phyloP scores from a whole-genome alignment of 1,284 basidiomycete genomes.

The Ceratobasidium sp. region DNA sequence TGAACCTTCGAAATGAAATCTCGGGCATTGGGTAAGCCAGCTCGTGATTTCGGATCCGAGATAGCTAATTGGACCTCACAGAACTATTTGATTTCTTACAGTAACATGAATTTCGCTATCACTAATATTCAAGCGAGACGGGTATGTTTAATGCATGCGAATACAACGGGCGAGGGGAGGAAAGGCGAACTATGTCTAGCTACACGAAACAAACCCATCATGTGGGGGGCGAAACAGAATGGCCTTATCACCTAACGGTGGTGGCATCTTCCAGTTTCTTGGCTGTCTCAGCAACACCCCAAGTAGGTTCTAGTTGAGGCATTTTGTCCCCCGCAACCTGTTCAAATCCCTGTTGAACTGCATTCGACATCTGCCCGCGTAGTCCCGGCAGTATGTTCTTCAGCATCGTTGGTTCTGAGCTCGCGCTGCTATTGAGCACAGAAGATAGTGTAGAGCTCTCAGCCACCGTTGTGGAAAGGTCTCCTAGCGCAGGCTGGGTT shows the following conservation, averaged over 20 bases:
- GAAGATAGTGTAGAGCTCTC: conserved; percentile 19
- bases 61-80: no score
- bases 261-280: conserved; percentile 23
- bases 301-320: conserved; percentile 10
- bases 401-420: not conserved
- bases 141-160: not conserved
- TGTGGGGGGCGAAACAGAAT: not conserved
- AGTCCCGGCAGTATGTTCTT: conserved; percentile 10
- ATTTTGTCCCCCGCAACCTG: conserved; percentile 18
- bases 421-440: not conserved
- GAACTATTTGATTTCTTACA: no score
- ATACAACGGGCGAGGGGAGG: no score
- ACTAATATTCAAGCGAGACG: not conserved
- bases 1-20: no score
- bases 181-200: no score
- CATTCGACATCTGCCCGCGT: conserved; percentile 36
- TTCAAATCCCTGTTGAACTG: conserved; percentile 38
- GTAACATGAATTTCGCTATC: no score
- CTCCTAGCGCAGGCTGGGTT: conserved; percentile 9
- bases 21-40: no score
- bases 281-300: conserved; percentile 18
- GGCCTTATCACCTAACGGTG: not conserved
- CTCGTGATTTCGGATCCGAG: no score
- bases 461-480: not conserved
- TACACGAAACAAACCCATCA: no score